Conservation (phyloP, 1,139 yeast genomes). For the Scheffersomyces titani region DNA sequence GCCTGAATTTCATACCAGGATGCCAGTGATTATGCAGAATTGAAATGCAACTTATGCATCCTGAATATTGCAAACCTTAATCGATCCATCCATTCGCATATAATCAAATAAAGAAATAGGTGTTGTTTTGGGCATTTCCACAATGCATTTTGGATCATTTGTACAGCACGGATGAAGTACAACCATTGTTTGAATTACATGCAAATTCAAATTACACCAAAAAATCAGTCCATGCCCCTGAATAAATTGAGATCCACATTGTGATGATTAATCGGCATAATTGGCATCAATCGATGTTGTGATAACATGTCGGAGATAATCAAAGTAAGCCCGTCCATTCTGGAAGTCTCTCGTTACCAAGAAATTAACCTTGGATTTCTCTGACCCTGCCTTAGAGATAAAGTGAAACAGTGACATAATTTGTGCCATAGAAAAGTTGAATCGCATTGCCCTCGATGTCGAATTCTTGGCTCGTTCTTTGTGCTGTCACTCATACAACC, state of each 20-base stretch:
- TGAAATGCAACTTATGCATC: neutral
- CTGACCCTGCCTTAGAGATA: neutral
- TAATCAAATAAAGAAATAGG: no score
- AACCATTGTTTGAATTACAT: neutral
- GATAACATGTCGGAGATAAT: neutral
- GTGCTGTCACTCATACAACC: neutral
- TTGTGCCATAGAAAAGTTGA: neutral
- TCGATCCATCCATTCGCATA: neutral
- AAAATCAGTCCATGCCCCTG: no score
- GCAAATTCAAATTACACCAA: neutral
- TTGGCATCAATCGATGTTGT: neutral
- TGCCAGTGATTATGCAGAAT: neutral
- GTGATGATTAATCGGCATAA: neutral
- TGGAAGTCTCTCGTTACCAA: neutral
- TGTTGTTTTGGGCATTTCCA: neutral
- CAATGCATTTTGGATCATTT: neutral
- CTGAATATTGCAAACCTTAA: neutral
- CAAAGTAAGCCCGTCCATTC: neutral
- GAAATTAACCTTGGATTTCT: neutral
- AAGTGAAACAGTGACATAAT: neutral
- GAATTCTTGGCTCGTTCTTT: neutral
- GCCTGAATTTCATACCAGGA: neutral
- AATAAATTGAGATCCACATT: neutral
- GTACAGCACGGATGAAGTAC: neutral
- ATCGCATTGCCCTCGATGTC: neutral